Percentiles rank a stretch among this genome's conserved stretches.
Conservation (phyloP, 768 basidiomycete genomes). For the Rossbeevera mucosa region DNA sequence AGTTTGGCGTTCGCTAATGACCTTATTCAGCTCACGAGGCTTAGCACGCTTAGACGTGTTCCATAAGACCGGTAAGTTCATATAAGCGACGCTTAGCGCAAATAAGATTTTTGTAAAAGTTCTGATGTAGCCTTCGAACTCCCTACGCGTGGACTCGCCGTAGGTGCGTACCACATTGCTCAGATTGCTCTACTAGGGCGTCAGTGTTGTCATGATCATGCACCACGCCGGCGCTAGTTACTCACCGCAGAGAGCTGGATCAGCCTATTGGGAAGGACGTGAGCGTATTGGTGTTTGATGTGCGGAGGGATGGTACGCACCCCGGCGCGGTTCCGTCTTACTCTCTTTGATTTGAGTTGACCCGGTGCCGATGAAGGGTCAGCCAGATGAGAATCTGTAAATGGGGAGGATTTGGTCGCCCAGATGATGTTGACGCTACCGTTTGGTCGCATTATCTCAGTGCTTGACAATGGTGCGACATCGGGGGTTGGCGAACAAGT, state of each 20-base stretch:
- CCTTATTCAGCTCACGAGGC: too few relatives aligned
- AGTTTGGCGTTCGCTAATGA: too few relatives aligned
- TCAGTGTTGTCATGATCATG: conserved; percentile 75
- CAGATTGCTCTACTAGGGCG: conserved; percentile 58
- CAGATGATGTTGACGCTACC: conserved; percentile 68
- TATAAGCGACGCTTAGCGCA: too few relatives aligned
- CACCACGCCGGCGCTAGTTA: conserved; percentile 97
- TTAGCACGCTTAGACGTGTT: too few relatives aligned
- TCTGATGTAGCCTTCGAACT: too few relatives aligned
- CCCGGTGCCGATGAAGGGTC: conserved; percentile 12
- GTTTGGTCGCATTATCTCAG: too few relatives aligned
- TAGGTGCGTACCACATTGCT: conserved; percentile 84
- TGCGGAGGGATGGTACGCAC: conserved; percentile 77
- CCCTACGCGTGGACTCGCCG: conserved; percentile 54
- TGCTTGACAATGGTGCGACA: too few relatives aligned
- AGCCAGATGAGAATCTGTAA: conserved; percentile 42
- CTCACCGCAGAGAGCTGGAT: conserved; percentile 70
- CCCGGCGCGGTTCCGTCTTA: neutral
- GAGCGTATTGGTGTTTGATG: conserved; percentile 80
- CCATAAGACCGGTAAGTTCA: too few relatives aligned
- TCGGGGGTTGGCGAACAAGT: too few relatives aligned
- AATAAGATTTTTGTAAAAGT: too few relatives aligned
- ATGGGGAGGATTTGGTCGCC: conserved; percentile 69
- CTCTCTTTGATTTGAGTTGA: neutral
- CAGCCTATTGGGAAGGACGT: conserved; percentile 61